Percentiles rank a stretch among this genome's conserved stretches.
Evolutionary conservation across 2,329 filamentous ascomycete species (phyloP).

Genomic region (Monosporascus sp.): DNA sequence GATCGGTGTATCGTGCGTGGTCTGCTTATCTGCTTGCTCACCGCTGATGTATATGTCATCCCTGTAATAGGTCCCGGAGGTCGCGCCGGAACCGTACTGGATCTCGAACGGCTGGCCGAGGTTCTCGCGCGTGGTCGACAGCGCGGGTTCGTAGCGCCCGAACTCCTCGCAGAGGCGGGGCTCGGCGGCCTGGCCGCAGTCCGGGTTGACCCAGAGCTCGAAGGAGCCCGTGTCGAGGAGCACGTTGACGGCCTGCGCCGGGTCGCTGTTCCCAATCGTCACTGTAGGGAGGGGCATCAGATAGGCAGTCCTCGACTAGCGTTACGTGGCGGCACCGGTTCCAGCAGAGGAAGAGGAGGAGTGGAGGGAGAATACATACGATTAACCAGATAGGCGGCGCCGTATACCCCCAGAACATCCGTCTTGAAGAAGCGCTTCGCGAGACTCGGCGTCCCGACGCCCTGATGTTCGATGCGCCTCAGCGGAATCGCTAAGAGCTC

Average conservation of each 20-base stretch:
- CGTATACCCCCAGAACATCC: slow-evolving; percentile 22
- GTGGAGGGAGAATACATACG: slow-evolving; percentile 10
- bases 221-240: slow-evolving; percentile 48
- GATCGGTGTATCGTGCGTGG: neutral
- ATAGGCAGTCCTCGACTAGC: too few relatives aligned
- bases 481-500: slow-evolving; percentile 23
- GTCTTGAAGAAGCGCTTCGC: slow-evolving; percentile 21
- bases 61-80: slow-evolving; percentile 39
- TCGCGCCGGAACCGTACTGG: slow-evolving; percentile 33
- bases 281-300: slow-evolving; percentile 24
- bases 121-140: slow-evolving; percentile 37
- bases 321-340: too few relatives aligned
- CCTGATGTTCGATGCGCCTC: slow-evolving; percentile 18
- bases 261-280: slow-evolving; percentile 33
- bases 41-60: slow-evolving; percentile 43
- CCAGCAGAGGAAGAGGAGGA: neutral
- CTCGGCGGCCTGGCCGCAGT: slow-evolving; percentile 33
- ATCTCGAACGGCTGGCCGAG: slow-evolving; percentile 30
- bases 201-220: slow-evolving; percentile 51
- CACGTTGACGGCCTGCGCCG: slow-evolving; percentile 37
- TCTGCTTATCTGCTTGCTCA: slow-evolving; percentile 13
- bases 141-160: slow-evolving; percentile 38
- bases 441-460: slow-evolving; percentile 20
- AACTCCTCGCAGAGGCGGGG: slow-evolving; percentile 33
- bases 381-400: slow-evolving; percentile 27